Conservation (phyloP, 306 rosid genomes). For the Erythrophleum fordii region DNA sequence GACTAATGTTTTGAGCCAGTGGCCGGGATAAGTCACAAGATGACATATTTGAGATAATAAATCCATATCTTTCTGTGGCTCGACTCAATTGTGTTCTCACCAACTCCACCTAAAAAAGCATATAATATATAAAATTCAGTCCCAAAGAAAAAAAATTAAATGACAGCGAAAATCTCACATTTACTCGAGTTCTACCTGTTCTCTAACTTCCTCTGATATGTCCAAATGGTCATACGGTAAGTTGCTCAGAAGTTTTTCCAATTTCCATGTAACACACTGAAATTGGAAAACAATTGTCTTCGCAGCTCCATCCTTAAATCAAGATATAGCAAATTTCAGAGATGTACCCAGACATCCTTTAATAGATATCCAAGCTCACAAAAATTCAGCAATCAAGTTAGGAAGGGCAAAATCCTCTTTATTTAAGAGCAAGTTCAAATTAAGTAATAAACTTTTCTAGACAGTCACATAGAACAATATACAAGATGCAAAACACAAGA, state of each 20-base stretch:
- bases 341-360: conserved; percentile 45
- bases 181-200: conserved; percentile 71
- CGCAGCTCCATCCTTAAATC: conserved; percentile 79
- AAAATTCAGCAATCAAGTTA: conserved; percentile 39
- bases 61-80: conserved; percentile 81
- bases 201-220: conserved; percentile 92
- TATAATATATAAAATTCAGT: conserved; percentile 19
- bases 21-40: conserved; percentile 55
- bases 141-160: neutral
- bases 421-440: conserved; percentile 5
- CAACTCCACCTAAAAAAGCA: conserved; percentile 75
- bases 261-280: conserved; percentile 83
- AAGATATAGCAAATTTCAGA: conserved; percentile 63
- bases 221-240: conserved; percentile 71
- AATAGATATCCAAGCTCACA: conserved; percentile 43
- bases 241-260: conserved; percentile 72
- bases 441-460: neutral
- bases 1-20: conserved; percentile 52
- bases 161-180: neutral
- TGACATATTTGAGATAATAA: conserved; percentile 54
- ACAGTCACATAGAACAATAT: conserved; percentile 17
- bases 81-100: conserved; percentile 84
- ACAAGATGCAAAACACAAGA: conserved; percentile 30
- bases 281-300: conserved; percentile 73
- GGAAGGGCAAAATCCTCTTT: conserved; percentile 23